Evolutionary conservation across 768 basidiomycete genomes (phyloP), one percentile per base, ranked within the genome.

Genomic region (Suillus americanus): DNA sequence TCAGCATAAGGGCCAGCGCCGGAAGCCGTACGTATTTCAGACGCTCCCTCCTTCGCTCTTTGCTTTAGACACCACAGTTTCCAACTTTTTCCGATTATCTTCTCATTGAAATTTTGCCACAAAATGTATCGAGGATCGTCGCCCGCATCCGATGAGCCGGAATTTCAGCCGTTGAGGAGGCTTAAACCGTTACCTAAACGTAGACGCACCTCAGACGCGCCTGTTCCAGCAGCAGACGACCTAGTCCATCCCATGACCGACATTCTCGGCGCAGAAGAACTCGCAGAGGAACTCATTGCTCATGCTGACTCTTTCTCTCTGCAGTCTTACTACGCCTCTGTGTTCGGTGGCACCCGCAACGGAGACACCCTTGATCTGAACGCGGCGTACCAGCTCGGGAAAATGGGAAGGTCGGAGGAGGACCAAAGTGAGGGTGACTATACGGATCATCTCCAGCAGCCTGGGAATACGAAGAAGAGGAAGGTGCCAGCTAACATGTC

Each of bases 391-490:
- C 69, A 69, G 54, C 73, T 62, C 68, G 61, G 66, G 66, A 70
- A 38, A 25, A 75, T 68, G 48, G 64, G 69, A 57, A 76, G 63
- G 67, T 83, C 83, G 62, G 85, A 84, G 45, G 85, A 87, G 54
- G 84, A 83, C 67, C 79, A 81, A 37, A 83, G 78, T 12, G 87
- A 86, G 67, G 86, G 81, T 25, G 90, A 90, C 71, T 88, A 87
- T 68, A 71, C 82, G 18, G 89, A 92, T 73, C 88, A 90, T 69
- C 76, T 88, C 37, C 87, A 85, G 66, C 91, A 92, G 67, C 91
- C 88, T 3, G 89, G 89, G 9, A 94, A 94, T 70, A 90, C 91
- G 56, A 94, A 94, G 85, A 94, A 94, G 79, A 83, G 92, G 56
- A 94, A 94, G 74, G 92, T 94, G 3, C 92, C 93, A 1, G 84